phyloP scores from a whole-genome alignment of 768 basidiomycete genomes.

The Tylopilus sp. region DNA sequence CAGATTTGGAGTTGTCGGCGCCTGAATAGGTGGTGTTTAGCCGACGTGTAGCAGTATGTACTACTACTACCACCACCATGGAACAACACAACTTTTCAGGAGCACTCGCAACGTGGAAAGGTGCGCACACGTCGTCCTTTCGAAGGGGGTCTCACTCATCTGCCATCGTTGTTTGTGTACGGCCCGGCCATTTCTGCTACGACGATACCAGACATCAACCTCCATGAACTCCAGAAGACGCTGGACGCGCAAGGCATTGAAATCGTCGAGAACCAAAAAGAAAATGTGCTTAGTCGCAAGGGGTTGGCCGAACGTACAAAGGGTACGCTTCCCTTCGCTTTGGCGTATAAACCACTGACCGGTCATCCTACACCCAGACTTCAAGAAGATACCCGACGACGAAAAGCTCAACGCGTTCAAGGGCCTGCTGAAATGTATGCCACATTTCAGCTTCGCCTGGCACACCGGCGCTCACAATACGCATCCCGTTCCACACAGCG shows the following conservation, averaged over 20 bases:
- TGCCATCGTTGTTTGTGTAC: not conserved
- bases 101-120: constrained; percentile 89
- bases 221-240: constrained; percentile 88
- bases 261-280: constrained; percentile 98
- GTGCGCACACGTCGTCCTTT: constrained; percentile 36
- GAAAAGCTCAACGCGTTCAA: constrained; percentile 90
- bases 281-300: constrained; percentile 91
- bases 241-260: constrained; percentile 92
- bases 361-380: constrained; percentile 52
- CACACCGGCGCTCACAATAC: too few relatives aligned
- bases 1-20: constrained; percentile 5
- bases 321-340: constrained; percentile 42
- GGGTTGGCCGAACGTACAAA: constrained; percentile 93
- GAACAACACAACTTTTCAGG: constrained; percentile 86
- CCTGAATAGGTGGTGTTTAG: not conserved
- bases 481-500: constrained; percentile 42
- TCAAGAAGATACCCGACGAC: constrained; percentile 90
- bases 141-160: constrained; percentile 3
- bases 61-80: constrained; percentile 11
- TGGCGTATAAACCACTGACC: not conserved
- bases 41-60: too few relatives aligned
- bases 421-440: constrained; percentile 77
- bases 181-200: too few relatives aligned
- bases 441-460: not conserved
- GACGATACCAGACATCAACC: constrained; percentile 70